Evolutionary conservation across 2,329 filamentous ascomycete species (phyloP).

Genomic region (Blastomyces gilchristii): DNA sequence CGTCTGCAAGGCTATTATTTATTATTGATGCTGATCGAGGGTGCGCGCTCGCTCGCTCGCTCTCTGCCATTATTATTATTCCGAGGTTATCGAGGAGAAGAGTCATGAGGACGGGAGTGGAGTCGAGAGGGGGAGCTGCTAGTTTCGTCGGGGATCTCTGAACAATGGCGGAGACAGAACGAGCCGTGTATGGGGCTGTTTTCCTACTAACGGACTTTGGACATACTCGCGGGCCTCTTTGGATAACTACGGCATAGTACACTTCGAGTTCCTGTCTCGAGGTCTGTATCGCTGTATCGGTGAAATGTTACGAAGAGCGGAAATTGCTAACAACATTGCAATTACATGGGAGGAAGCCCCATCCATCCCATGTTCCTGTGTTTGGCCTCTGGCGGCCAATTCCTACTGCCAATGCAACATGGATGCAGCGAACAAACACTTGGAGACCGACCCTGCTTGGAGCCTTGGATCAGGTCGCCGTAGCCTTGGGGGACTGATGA

Average conservation of each 20-base stretch:
- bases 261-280: neutral
- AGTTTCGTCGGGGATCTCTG: too few species aligned
- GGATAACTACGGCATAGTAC: neutral
- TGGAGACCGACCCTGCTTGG: neutral
- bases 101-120: neutral
- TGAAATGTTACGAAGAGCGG: neutral
- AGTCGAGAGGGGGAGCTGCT: neutral
- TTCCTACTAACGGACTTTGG: neutral
- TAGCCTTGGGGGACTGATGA: neutral
- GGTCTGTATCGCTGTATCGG: neutral
- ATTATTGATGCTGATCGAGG: neutral
- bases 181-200: too few species aligned
- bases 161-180: neutral
- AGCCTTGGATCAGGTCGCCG: neutral
- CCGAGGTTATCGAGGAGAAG: neutral
- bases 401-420: neutral
- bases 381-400: neutral
- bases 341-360: neutral
- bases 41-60: neutral
- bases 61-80: neutral
- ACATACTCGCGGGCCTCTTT: too few species aligned
- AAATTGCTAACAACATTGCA: neutral
- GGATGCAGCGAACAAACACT: neutral
- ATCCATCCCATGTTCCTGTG: neutral
- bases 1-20: neutral